These are phyloP conservation scores for Aspergillus oerlinghausenensis DNA, from an alignment of 2,329 filamentous ascomycete species.

Conservation along the genomic window DNA sequence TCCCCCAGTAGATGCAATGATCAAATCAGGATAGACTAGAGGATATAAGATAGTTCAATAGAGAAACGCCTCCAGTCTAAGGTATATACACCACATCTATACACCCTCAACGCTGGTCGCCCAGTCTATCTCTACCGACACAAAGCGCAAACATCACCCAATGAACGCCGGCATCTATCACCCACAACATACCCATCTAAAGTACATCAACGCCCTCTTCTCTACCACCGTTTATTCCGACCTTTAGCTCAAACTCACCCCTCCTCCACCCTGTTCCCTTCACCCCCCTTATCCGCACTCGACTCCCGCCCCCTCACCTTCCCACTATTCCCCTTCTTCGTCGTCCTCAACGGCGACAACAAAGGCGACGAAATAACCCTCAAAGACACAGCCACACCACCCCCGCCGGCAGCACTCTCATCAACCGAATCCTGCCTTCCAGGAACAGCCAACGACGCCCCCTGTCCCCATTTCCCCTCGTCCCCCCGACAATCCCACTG, in stretches of 20 bases:
- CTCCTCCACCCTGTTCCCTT: slow-evolving; percentile 3
- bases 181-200: neutral
- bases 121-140: neutral
- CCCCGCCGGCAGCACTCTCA: neutral
- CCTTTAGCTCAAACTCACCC: neutral
- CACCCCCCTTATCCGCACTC: neutral
- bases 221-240: neutral
- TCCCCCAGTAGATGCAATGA: slow-evolving; percentile 9
- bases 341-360: neutral
- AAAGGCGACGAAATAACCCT: slow-evolving; percentile 3
- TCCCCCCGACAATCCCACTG: neutral
- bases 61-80: neutral
- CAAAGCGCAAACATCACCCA: neutral
- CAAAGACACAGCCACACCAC: neutral
- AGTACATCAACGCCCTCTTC: no score
- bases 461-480: neutral
- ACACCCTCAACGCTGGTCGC: neutral
- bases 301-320: neutral
- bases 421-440: neutral
- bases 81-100: neutral
- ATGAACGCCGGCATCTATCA: neutral
- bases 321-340: neutral
- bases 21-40: neutral
- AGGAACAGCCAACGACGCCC: neutral
- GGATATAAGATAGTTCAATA: neutral